phyloP scores from a whole-genome alignment of 2,329 filamentous ascomycete species.

The Scopulariopsis brevicaulis region DNA sequence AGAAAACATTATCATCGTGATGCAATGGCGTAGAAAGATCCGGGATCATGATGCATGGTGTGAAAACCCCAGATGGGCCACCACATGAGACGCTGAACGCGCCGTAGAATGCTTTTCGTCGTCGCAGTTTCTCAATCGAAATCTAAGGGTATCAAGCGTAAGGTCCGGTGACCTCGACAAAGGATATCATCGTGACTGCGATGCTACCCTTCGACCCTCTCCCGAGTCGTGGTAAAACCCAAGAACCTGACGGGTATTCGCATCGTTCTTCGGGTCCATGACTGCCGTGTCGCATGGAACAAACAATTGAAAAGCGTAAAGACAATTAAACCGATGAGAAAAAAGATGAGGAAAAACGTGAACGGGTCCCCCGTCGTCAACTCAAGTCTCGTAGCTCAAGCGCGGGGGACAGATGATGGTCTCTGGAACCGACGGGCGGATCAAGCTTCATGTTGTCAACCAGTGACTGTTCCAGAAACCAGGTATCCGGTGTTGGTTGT shows the following conservation, averaged over 20 bases:
- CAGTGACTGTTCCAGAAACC: background rate
- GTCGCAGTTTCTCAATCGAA: constrained; percentile 15
- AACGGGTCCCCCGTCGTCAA: background rate
- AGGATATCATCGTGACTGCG: constrained; percentile 12
- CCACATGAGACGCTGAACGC: background rate
- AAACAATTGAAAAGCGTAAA: constrained; percentile 11
- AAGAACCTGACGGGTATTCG: background rate
- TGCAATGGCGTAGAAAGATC: constrained; percentile 4
- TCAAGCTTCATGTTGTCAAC: constrained; percentile 1
- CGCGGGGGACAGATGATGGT: constrained; percentile 1
- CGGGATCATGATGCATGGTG: constrained; percentile 18
- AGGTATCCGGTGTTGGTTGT: constrained; percentile 7
- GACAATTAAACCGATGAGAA: background rate
- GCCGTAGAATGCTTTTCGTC: constrained; percentile 17
- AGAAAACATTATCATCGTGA: constrained; percentile 6
- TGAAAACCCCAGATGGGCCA: constrained; percentile 14
- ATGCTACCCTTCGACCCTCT: constrained; percentile 7
- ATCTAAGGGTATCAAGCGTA: constrained; percentile 11
- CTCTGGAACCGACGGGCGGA: background rate
- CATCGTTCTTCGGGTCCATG: background rate
- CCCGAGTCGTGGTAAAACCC: background rate
- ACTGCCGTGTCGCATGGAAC: constrained; percentile 1
- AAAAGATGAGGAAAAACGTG: background rate
- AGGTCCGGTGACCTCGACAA: constrained; percentile 1
- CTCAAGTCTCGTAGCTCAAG: background rate